These are phyloP conservation scores for Microbotryomycetes sp. DNA, from an alignment of 1,284 basidiomycete genomes.

Conservation along the genomic window DNA sequence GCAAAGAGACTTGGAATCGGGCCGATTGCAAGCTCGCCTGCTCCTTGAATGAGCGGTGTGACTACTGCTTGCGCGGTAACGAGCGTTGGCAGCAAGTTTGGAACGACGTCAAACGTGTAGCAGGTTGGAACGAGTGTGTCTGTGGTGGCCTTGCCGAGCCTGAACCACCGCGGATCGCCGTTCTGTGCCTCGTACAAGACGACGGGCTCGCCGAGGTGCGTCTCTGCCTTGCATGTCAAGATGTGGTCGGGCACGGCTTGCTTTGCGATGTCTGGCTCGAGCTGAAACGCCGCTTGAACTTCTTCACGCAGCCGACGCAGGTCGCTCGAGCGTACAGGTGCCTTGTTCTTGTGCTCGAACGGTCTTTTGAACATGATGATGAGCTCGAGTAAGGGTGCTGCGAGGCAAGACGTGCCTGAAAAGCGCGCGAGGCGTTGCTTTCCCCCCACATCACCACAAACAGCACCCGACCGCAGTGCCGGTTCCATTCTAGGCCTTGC, in stretches of 20 bases:
- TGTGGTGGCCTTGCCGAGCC: slow-evolving; percentile 7
- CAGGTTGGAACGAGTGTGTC: slow-evolving; percentile 14
- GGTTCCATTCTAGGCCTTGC: no score
- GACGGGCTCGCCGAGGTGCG: slow-evolving; percentile 25
- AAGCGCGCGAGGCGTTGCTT: no score
- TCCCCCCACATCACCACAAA: background rate
- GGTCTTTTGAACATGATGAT: slow-evolving; percentile 28
- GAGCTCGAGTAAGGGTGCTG: background rate
- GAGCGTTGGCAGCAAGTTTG: slow-evolving; percentile 6
- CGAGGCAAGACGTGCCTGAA: no score
- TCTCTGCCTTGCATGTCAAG: slow-evolving; percentile 8
- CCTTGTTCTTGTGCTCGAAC: slow-evolving; percentile 5
- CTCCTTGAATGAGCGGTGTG: slow-evolving; percentile 10
- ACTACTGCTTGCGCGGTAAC: slow-evolving; percentile 23
- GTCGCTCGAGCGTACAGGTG: slow-evolving; percentile 21
- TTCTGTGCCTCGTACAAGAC: slow-evolving; percentile 8
- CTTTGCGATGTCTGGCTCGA: background rate
- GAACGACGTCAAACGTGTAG: slow-evolving; percentile 16
- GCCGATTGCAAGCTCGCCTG: background rate
- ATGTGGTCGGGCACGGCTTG: slow-evolving; percentile 9
- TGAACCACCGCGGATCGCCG: slow-evolving; percentile 13
- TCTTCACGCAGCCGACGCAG: slow-evolving; percentile 17
- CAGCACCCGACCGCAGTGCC: no score
- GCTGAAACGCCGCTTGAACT: background rate
- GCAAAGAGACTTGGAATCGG: background rate